These are phyloP conservation scores for Phlebopus sp. DNA, from an alignment of 1,284 basidiomycete genomes.

Conservation along the genomic window DNA sequence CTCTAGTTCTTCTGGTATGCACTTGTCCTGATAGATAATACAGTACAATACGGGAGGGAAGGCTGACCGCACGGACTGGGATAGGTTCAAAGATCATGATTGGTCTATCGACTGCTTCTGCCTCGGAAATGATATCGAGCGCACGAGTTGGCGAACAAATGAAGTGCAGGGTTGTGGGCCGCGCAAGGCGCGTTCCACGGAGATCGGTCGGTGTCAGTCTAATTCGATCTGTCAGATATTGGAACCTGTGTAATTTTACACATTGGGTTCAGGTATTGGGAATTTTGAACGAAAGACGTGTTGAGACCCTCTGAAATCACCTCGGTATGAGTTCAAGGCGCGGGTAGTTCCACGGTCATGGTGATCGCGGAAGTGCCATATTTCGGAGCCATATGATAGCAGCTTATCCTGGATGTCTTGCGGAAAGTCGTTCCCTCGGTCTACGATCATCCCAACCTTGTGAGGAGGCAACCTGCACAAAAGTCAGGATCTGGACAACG, in stretches of 20 bases:
- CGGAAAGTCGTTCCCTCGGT: slow-evolving; percentile 81
- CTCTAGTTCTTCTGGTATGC: slow-evolving; percentile 75
- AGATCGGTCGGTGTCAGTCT: slow-evolving; percentile 74
- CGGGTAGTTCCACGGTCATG: slow-evolving; percentile 58
- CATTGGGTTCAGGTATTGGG: slow-evolving; percentile 16
- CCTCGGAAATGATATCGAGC: slow-evolving; percentile 62
- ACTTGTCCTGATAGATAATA: slow-evolving; percentile 56
- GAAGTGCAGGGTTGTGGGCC: slow-evolving; percentile 73
- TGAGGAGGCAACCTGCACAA: slow-evolving; percentile 58
- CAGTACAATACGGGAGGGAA: slow-evolving; percentile 1
- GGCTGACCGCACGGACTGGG: slow-evolving; percentile 50
- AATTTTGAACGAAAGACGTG: slow-evolving; percentile 4
- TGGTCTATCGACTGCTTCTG: slow-evolving; percentile 47
- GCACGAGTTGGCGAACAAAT: slow-evolving; percentile 83
- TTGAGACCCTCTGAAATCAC: slow-evolving; percentile 65
- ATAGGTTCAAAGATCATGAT: slow-evolving; percentile 83
- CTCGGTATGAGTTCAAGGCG: slow-evolving; percentile 77
- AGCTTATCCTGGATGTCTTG: slow-evolving; percentile 53
- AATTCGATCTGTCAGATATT: slow-evolving; percentile 75
- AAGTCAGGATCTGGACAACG: neutral
- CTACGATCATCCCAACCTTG: slow-evolving; percentile 78
- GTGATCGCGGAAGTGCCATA: slow-evolving; percentile 78
- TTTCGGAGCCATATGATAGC: slow-evolving; percentile 65
- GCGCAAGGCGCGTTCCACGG: slow-evolving; percentile 47
- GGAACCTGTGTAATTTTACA: slow-evolving; percentile 52